phyloP scores from a whole-genome alignment of 2,329 filamentous ascomycete species.

The Pseudonectria buxi region DNA sequence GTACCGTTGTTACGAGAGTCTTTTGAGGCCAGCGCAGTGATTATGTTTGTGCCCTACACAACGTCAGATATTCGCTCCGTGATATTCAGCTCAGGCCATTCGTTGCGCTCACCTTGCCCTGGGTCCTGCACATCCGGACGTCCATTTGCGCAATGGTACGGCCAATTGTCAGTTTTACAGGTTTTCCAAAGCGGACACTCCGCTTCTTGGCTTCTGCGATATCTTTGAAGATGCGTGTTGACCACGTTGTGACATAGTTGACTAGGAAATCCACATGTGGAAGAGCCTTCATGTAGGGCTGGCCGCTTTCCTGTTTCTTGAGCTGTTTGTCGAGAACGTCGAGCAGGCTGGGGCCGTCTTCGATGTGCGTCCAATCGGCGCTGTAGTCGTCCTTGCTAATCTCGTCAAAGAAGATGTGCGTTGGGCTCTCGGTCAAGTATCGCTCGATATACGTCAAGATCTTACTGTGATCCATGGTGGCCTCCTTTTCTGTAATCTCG shows the following conservation, averaged over 20 bases:
- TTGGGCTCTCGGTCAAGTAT: conserved; percentile 58
- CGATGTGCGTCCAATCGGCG: conserved; percentile 36
- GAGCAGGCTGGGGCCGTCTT: conserved; percentile 39
- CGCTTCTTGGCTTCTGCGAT: conserved; percentile 64
- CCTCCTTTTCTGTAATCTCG: conserved; percentile 72
- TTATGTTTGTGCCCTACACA: conserved; percentile 30
- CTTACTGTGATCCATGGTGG: conserved; percentile 64
- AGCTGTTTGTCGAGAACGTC: conserved; percentile 45
- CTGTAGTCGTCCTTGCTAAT: conserved; percentile 45
- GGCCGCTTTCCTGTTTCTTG: conserved; percentile 37
- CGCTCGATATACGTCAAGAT: conserved; percentile 73
- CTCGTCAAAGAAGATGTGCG: conserved; percentile 54
- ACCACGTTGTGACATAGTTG: conserved; percentile 49
- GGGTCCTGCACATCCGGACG: conserved; percentile 44
- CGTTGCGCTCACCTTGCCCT: conserved; percentile 25
- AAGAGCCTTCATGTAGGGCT: conserved; percentile 43
- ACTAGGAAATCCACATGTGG: conserved; percentile 60
- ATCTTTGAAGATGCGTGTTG: conserved; percentile 55
- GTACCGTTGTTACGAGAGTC: conserved; percentile 31
- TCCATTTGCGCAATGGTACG: conserved; percentile 46
- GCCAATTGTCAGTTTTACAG: conserved; percentile 39
- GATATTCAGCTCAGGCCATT: neutral
- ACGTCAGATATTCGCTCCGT: conserved; percentile 7
- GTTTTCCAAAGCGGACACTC: conserved; percentile 59
- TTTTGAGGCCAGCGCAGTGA: conserved; percentile 37